Conservation (phyloP, 2,329 filamentous ascomycete species). For the Rhynchosporium secalis region DNA sequence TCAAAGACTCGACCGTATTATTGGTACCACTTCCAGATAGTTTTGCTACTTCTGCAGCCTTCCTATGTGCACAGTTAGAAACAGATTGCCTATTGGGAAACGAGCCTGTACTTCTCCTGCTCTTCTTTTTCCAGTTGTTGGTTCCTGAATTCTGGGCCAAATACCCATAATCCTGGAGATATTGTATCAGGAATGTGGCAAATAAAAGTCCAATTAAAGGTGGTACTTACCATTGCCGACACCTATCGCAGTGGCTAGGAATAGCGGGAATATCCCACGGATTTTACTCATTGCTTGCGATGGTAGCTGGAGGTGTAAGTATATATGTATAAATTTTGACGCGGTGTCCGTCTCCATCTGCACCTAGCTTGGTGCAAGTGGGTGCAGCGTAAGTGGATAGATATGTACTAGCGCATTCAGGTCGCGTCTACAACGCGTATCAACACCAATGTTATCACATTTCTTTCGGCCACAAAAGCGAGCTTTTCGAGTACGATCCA, state of each 20-base stretch:
- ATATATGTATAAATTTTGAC: background rate
- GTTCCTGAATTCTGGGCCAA: constrained; percentile 38
- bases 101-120: constrained; percentile 25
- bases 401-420: background rate
- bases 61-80: constrained; percentile 25
- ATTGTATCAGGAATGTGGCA: constrained; percentile 1
- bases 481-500: too few relatives aligned
- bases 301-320: background rate
- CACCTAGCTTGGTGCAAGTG: too few relatives aligned
- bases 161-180: constrained; percentile 34
- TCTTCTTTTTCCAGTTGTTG: constrained; percentile 29
- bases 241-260: constrained; percentile 36
- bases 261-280: constrained; percentile 34
- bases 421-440: constrained; percentile 11
- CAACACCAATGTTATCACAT: background rate
- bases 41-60: constrained; percentile 20
- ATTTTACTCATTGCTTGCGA: constrained; percentile 33
- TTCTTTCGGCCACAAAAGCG: background rate
- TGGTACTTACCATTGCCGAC: constrained; percentile 36
- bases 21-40: constrained; percentile 17
- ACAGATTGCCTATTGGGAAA: background rate
- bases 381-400: background rate
- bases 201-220: background rate
- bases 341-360: background rate
- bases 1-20: constrained; percentile 20